Base-by-base conservation (phyloP, 768 basidiomycete genomes). In the Antrodiella citrinella region DNA sequence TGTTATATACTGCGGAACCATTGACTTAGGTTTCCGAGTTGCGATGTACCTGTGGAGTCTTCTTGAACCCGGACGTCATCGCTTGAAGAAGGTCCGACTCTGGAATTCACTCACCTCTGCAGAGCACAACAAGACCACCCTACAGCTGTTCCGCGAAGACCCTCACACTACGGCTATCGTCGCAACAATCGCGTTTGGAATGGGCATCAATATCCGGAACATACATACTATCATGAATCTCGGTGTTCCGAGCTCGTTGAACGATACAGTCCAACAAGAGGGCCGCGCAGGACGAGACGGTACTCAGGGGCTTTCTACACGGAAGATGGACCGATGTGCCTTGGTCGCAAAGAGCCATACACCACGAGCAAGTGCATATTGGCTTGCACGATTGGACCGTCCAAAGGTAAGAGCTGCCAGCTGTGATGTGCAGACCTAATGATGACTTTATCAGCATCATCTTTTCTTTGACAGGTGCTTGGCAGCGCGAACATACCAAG, bases 281-380 rank as follows among this genome's bases (percentile, higher is more conserved):
- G 48, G 44, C 4, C 48, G 48, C 2, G 44, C 52, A 11, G 52
- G 48, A n/a, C 42, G 48, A 4, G 38, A 50, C 26, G 18, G 15
- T 4, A 40, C 19, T 13, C 19, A 39, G 2, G 52, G 47, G 35
- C 53, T 53, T 15, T 56, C 51, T 3, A 59, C 56, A 21, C 55
- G 48, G 24, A 53, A 56, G 11, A 51, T 22, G 3, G 57, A 50
- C 39, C 42, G 48, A 35, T 58, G 50, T 18, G 57, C 54, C 41
- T 58, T 51, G 12, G 48, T 30, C 3, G 47, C 52, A 41, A 52
- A 56, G 3, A 50, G 50, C 35, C 48, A 51, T 10, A 54, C 23
- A 13, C 47, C 55, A 2, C 46, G 45, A 5, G 38, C 35, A n/a
- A 50, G 41, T 9, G 52, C 24, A 11, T 20, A 44, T 19, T 50